These are phyloP conservation scores for Trichoderma endophyticum DNA, from an alignment of 2,329 filamentous ascomycete genomes.

Conservation along the genomic window DNA sequence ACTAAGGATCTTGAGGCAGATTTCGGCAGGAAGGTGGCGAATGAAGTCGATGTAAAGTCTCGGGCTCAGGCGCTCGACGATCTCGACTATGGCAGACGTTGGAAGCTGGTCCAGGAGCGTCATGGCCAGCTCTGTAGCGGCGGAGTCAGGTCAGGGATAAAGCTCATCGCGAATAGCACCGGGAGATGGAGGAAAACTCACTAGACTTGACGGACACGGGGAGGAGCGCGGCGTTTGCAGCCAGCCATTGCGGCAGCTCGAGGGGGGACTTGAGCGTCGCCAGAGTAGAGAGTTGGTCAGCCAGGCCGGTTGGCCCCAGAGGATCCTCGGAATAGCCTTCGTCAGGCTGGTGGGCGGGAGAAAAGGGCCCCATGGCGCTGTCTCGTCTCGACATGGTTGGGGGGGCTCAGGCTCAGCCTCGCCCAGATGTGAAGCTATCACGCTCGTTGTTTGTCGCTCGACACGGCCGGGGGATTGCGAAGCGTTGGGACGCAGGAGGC, in stretches of 20 bases:
- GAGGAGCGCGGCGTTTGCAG: constrained; percentile 48
- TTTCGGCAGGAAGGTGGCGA: constrained; percentile 78
- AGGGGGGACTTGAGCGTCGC: constrained; percentile 38
- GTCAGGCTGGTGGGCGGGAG: constrained; percentile 54
- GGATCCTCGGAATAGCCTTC: constrained; percentile 85
- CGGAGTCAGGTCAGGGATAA: neutral
- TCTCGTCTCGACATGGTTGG: constrained; percentile 30
- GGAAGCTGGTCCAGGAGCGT: constrained; percentile 73
- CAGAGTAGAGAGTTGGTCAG: constrained; percentile 32
- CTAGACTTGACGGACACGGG: constrained; percentile 49
- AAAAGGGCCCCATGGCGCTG: constrained; percentile 18
- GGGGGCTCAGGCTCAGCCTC: constrained; percentile 4
- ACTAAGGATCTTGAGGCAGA: constrained; percentile 84
- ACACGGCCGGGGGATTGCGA: constrained; percentile 5
- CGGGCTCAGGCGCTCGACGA: constrained; percentile 76
- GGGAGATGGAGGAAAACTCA: constrained; percentile 31
- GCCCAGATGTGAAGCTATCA: constrained; percentile 16
- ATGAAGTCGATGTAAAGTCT: constrained; percentile 93
- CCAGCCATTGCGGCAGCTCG: constrained; percentile 50
- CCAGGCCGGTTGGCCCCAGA: constrained; percentile 41
- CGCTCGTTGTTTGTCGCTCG: neutral
- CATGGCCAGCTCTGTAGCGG: constrained; percentile 69
- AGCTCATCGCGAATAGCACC: neutral
- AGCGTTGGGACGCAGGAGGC: constrained; percentile 4
- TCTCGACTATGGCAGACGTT: constrained; percentile 73